Conservation (phyloP, 148 eudicot genomes). For the Dianthus caryophyllus region DNA sequence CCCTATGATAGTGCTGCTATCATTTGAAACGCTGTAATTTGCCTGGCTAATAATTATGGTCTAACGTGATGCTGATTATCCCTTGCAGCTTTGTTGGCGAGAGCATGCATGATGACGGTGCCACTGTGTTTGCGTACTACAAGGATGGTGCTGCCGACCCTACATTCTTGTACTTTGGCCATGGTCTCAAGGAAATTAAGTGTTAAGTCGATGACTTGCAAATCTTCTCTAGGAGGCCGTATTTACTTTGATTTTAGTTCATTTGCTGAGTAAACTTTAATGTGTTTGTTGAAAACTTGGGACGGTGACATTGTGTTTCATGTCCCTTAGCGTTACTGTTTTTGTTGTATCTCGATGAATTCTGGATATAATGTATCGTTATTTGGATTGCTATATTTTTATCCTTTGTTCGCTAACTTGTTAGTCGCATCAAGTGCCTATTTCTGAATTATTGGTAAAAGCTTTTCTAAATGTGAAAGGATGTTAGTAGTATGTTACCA, state of each 20-base stretch:
- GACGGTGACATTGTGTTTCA: background rate
- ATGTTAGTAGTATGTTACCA: too few relatives aligned
- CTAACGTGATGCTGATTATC: background rate
- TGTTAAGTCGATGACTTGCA: constrained; percentile 23
- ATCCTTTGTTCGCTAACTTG: too few relatives aligned
- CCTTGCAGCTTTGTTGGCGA: constrained; percentile 45
- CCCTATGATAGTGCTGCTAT: too few relatives aligned
- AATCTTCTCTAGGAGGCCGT: background rate
- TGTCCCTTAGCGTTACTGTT: constrained; percentile 6
- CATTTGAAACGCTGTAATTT: too few relatives aligned
- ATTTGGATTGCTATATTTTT: too few relatives aligned
- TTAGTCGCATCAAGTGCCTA: too few relatives aligned
- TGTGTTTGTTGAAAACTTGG: constrained; percentile 6
- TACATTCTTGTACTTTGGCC: constrained; percentile 46
- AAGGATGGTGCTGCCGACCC: constrained; percentile 54
- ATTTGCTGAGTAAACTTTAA: background rate
- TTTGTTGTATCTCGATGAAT: constrained; percentile 7
- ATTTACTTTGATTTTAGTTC: background rate
- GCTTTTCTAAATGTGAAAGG: too few relatives aligned
- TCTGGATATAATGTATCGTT: constrained; percentile 4
- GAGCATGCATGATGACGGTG: constrained; percentile 44
- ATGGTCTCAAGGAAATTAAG: constrained; percentile 49
- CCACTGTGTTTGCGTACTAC: constrained; percentile 45
- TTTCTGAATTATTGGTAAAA: too few relatives aligned
- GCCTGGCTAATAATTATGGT: too few relatives aligned